Evolutionary conservation across 2,329 filamentous ascomycete species (phyloP).

Genomic region (Fusarium burgessii): DNA sequence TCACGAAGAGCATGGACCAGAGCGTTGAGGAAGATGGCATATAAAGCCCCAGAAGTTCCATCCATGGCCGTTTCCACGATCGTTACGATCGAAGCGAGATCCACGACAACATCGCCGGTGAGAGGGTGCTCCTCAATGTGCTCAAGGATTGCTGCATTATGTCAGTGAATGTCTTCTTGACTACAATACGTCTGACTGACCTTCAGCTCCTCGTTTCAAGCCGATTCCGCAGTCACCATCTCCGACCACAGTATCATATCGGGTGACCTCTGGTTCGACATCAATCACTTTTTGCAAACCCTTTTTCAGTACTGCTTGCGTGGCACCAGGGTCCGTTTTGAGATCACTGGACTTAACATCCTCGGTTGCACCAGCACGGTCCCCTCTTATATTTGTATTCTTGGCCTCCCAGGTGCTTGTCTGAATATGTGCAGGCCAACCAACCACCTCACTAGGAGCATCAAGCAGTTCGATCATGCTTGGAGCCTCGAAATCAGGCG

Average conservation of each 20-base stretch:
- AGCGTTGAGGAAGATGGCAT: slow-evolving; percentile 90
- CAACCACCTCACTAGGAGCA: slow-evolving; percentile 74
- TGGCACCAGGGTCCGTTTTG: slow-evolving; percentile 63
- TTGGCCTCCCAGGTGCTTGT: slow-evolving; percentile 73
- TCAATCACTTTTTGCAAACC: slow-evolving; percentile 72
- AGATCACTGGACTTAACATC: slow-evolving; percentile 60
- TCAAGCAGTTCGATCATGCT: slow-evolving; percentile 78
- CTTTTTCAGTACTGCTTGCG: slow-evolving; percentile 64
- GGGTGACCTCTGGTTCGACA: slow-evolving; percentile 78
- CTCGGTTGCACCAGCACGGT: slow-evolving; percentile 48
- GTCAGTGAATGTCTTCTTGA: slow-evolving; percentile 33
- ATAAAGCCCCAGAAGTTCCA: slow-evolving; percentile 70
- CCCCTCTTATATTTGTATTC: slow-evolving; percentile 61
- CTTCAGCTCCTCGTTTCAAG: slow-evolving; percentile 87
- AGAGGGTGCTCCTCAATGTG: slow-evolving; percentile 60
- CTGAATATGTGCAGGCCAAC: slow-evolving; percentile 75
- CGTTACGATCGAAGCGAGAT: slow-evolving; percentile 64
- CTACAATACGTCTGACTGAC: slow-evolving; percentile 50
- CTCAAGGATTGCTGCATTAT: slow-evolving; percentile 61
- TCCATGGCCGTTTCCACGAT: slow-evolving; percentile 71
- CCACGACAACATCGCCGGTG: slow-evolving; percentile 65
- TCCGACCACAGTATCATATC: slow-evolving; percentile 84
- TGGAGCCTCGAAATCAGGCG: slow-evolving; percentile 67
- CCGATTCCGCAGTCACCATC: slow-evolving; percentile 93
- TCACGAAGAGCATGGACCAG: slow-evolving; percentile 73